Conservation (phyloP, 2,329 filamentous ascomycete genomes). For the Colletotrichum kahawae region DNA sequence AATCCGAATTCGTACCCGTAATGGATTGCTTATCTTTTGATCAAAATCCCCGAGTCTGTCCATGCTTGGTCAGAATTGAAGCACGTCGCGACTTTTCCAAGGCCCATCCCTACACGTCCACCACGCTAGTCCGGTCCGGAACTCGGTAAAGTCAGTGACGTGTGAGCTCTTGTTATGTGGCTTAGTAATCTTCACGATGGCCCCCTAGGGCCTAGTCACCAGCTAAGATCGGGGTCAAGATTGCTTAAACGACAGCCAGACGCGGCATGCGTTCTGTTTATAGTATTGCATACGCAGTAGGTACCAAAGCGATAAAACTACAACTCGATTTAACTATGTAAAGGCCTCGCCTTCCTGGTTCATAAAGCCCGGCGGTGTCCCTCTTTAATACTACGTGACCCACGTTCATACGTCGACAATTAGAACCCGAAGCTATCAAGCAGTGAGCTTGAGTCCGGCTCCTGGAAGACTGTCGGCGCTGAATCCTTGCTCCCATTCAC, state of each 20-base stretch:
- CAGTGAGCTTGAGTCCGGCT: slow-evolving; percentile 88
- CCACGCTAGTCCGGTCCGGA: neutral
- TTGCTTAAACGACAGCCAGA: neutral
- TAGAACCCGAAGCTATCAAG: slow-evolving; percentile 94
- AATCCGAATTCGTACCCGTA: neutral
- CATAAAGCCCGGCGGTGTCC: neutral
- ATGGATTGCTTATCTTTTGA: neutral
- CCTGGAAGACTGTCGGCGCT: slow-evolving; percentile 81
- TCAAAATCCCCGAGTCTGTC: neutral
- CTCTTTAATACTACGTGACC: neutral
- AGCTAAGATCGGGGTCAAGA: neutral
- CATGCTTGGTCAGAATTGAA: neutral
- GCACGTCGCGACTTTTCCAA: neutral
- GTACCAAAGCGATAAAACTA: neutral
- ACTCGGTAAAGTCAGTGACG: neutral
- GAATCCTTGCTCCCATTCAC: slow-evolving; percentile 51
- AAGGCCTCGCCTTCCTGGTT: neutral
- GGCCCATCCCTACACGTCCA: neutral
- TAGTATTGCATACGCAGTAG: neutral
- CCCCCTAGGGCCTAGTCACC: too few relatives aligned
- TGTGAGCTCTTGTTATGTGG: neutral
- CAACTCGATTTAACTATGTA: neutral
- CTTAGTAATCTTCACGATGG: neutral
- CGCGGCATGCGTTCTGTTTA: neutral
- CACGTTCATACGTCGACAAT: neutral